Percentiles rank a stretch among this genome's conserved stretches.
phyloP scores from a whole-genome alignment of 768 basidiomycete species.

The Roridomyces roridus region DNA sequence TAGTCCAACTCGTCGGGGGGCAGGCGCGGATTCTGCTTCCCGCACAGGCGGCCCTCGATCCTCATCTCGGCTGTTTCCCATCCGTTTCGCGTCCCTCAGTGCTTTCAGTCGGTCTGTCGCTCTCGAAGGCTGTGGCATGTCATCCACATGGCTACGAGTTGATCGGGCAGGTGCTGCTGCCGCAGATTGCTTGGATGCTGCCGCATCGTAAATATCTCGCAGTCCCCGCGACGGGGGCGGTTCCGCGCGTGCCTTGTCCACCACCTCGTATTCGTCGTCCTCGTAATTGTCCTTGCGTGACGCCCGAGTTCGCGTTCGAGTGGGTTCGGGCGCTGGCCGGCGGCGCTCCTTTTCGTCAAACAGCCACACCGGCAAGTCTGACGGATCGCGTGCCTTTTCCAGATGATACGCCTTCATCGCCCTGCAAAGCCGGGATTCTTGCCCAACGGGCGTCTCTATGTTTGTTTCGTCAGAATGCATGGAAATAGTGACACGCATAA shows the following conservation, averaged over 20 bases:
- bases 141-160: constrained; percentile 25
- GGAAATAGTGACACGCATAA: background rate
- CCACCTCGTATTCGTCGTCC: constrained; percentile 17
- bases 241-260: constrained; percentile 10
- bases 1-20: constrained; percentile 37
- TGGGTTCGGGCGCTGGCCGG: constrained; percentile 24
- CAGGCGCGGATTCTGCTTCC: constrained; percentile 11
- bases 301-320: constrained; percentile 13
- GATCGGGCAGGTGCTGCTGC: constrained; percentile 16
- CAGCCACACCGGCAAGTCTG: constrained; percentile 71
- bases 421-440: constrained; percentile 65
- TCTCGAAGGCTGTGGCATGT: constrained; percentile 35
- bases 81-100: constrained; percentile 56
- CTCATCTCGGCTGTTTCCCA: constrained; percentile 25
- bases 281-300: constrained; percentile 23
- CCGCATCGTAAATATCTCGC: constrained; percentile 44
- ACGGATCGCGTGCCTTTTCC: constrained; percentile 58
- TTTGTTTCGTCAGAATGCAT: background rate
- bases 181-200: constrained; percentile 20
- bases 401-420: constrained; percentile 75
- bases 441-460: constrained; percentile 56
- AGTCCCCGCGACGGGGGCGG: constrained; percentile 35
- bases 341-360: constrained; percentile 64
- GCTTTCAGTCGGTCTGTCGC: constrained; percentile 56
- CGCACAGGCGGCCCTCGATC: constrained; percentile 9